Percentiles rank a stretch among this genome's conserved stretches.
Conservation (phyloP, 1,284 basidiomycete species). For the Trametes pubescens region DNA sequence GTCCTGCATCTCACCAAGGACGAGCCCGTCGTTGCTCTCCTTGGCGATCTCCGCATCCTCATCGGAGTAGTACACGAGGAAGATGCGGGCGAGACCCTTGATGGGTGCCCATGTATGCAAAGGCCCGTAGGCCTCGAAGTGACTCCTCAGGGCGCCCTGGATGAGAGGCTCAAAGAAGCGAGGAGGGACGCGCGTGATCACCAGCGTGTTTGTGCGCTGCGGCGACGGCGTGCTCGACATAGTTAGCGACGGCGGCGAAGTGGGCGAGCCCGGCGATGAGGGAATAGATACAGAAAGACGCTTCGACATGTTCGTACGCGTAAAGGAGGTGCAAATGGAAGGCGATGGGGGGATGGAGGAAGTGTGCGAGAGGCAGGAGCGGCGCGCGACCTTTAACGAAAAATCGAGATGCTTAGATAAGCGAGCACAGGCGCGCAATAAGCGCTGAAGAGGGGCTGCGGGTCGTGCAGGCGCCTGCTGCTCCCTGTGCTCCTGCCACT, state of each 20-base stretch:
- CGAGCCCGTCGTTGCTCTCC: slow-evolving; percentile 64
- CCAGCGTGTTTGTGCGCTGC: slow-evolving; percentile 47
- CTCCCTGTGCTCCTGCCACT: background rate
- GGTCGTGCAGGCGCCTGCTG: background rate
- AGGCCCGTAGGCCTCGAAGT: slow-evolving; percentile 78
- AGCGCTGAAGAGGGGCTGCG: background rate
- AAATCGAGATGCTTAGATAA: slow-evolving; percentile 29
- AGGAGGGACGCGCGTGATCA: slow-evolving; percentile 44
- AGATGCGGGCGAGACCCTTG: slow-evolving; percentile 79
- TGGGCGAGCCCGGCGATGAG: slow-evolving; percentile 28
- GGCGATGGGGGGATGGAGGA: slow-evolving; percentile 6
- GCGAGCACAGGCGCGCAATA: slow-evolving; percentile 2
- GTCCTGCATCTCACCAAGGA: slow-evolving; percentile 58
- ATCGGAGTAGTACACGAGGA: slow-evolving; percentile 79
- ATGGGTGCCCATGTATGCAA: slow-evolving; percentile 90
- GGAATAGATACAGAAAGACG: slow-evolving; percentile 33
- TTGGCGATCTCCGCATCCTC: slow-evolving; percentile 74
- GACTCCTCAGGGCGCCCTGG: slow-evolving; percentile 68
- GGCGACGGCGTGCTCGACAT: slow-evolving; percentile 37
- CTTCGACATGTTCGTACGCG: slow-evolving; percentile 23
- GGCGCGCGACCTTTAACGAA: slow-evolving; percentile 23
- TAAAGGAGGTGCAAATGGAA: background rate
- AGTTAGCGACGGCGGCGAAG: slow-evolving; percentile 35
- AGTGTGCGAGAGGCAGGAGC: slow-evolving; percentile 8
- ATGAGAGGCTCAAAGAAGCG: slow-evolving; percentile 73